Evolutionary conservation across 2,329 filamentous ascomycete species (phyloP).

Genomic region (Nemania abortiva): DNA sequence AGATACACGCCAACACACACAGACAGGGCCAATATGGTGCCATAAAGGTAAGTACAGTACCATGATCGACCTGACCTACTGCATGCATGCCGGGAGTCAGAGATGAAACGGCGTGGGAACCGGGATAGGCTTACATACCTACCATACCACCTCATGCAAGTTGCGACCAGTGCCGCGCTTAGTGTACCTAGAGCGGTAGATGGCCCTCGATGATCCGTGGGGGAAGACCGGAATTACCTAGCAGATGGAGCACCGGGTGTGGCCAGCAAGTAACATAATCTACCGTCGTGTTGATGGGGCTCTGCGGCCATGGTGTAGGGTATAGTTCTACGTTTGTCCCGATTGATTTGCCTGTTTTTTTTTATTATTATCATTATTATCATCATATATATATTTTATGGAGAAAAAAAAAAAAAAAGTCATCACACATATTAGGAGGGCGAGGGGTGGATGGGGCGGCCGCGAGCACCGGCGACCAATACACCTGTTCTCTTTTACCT

Average conservation of each 20-base stretch:
- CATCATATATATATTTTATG: too few relatives aligned
- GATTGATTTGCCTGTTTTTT: not conserved
- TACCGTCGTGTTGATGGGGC: not conserved
- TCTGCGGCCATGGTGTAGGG: too few relatives aligned
- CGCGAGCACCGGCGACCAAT: not conserved
- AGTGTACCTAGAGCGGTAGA: not conserved
- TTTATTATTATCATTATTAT: too few relatives aligned
- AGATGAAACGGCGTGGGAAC: conserved; percentile 19
- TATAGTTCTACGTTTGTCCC: not conserved
- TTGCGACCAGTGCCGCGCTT: conserved; percentile 1
- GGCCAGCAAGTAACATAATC: not conserved
- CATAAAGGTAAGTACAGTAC: not conserved
- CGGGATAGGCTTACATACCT: conserved; percentile 8
- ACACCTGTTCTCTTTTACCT: conserved; percentile 6
- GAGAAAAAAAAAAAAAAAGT: too few relatives aligned
- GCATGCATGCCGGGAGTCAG: conserved; percentile 20
- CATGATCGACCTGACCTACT: conserved; percentile 26
- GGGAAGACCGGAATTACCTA: conserved; percentile 8
- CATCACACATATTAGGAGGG: too few relatives aligned
- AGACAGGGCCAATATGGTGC: too few relatives aligned
- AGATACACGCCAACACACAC: too few relatives aligned
- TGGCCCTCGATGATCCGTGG: conserved; percentile 4
- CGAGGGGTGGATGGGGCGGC: not conserved
- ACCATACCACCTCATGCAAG: conserved; percentile 22
- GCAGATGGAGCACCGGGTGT: not conserved